Conservation (phyloP, 192 early-diverging fungal genomes). For the Podila minutissima region DNA sequence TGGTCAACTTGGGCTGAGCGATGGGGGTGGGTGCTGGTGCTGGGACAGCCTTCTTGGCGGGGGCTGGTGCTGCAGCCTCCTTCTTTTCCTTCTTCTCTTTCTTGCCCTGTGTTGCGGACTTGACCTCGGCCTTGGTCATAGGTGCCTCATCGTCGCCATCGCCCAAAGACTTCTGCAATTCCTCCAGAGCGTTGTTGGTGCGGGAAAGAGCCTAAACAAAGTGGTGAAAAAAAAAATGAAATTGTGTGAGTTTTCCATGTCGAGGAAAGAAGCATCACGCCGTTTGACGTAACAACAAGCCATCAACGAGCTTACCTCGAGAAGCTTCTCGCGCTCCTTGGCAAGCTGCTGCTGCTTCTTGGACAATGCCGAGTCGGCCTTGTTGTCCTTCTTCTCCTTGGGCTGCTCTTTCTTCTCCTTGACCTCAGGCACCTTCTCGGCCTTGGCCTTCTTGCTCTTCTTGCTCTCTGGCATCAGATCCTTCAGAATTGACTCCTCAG, state of each 20-base stretch:
- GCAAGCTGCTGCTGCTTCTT: constrained; percentile 49
- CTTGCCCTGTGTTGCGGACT: constrained; percentile 28
- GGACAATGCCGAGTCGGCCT: constrained; percentile 3
- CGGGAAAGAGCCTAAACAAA: constrained; percentile 27
- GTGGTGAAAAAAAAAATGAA: not conserved
- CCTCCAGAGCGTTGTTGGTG: constrained; percentile 44
- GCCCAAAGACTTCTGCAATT: constrained; percentile 39
- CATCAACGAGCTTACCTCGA: constrained; percentile 23
- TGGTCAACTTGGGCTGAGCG: constrained; percentile 55
- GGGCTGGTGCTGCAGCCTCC: not conserved
- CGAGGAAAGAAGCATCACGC: not conserved
- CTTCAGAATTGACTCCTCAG: not conserved
- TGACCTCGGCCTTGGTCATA: constrained; percentile 27
- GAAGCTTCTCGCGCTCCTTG: constrained; percentile 42
- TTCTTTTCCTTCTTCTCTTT: constrained; percentile 30
- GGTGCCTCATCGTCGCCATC: constrained; percentile 33
- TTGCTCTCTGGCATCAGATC: constrained; percentile 5
- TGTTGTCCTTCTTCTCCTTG: constrained; percentile 12
- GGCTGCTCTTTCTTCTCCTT: constrained; percentile 1
- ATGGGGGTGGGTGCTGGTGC: constrained; percentile 6
- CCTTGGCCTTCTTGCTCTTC: constrained; percentile 20
- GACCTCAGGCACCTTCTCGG: constrained; percentile 6
- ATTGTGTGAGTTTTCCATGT: not conserved
- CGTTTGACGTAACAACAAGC: not conserved
- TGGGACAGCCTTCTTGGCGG: constrained; percentile 15